phyloP scores from a whole-genome alignment of 768 basidiomycete genomes.

The Tricholoma bakamatsutake region DNA sequence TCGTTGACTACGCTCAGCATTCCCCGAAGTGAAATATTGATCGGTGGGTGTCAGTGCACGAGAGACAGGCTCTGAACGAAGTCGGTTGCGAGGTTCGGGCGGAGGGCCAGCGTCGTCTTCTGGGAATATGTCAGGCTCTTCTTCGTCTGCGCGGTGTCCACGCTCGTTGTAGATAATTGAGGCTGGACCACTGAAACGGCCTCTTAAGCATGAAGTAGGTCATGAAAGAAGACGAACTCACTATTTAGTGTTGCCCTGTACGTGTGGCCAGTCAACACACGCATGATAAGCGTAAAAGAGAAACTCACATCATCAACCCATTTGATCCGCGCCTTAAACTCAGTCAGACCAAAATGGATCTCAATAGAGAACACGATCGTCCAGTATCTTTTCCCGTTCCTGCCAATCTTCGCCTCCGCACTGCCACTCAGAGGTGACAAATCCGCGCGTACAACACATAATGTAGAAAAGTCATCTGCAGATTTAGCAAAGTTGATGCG shows the following conservation, averaged over 20 bases:
- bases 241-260: conserved; percentile 67
- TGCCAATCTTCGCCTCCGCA: conserved; percentile 61
- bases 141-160: conserved; percentile 68
- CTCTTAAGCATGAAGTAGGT: neutral
- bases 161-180: conserved; percentile 80
- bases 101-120: conserved; percentile 50
- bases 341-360: conserved; percentile 78
- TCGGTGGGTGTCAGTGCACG: conserved; percentile 43
- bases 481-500: neutral
- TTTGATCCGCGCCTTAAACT: conserved; percentile 78
- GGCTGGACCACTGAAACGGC: conserved; percentile 58
- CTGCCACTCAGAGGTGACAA: conserved; percentile 66
- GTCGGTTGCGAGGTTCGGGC: conserved; percentile 32
- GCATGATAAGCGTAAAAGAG: neutral
- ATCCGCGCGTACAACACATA: conserved; percentile 76
- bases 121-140: conserved; percentile 57
- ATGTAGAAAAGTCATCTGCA: conserved; percentile 64
- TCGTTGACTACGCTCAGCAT: conserved; percentile 19
- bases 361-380: conserved; percentile 81
- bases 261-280: neutral
- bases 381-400: conserved; percentile 69
- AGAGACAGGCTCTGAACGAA: conserved; percentile 43
- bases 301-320: conserved; percentile 71
- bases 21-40: conserved; percentile 14
- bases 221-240: conserved; percentile 28